Base-by-base conservation (phyloP, 2,329 filamentous ascomycete species). In the Cercospora sojina region DNA sequence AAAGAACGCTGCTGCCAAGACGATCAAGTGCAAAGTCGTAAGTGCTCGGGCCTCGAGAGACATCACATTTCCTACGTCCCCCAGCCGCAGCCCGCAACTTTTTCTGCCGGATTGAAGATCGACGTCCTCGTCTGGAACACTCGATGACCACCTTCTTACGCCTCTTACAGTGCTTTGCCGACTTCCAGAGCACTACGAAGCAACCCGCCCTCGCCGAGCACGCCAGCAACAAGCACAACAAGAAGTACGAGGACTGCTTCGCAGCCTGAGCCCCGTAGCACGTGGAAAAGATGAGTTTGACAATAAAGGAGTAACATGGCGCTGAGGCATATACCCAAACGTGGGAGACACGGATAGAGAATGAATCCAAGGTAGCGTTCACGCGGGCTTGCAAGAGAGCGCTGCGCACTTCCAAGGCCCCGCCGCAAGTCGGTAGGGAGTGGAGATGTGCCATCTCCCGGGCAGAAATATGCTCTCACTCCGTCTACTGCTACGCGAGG, bases 111-210 rank as follows among this genome's bases (percentile, higher is more conserved):
- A 32, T 18, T 25, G 47, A 27, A n/a, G 20, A 23, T 12, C 25
- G 5, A 51, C 12, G 18, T 41, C 7, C 35, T n/a, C 16, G 7
- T n/a, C 7, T 41, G 6, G 6, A 7, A 41, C 35, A 41, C 2
- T 7, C 20, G 47, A 23, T 16, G 47, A 29, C 12, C 13, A 25
- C 5, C 47, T 57, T 16, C 53, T 35, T 32, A 35, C 53, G 3
- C 13, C 32, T 12, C n/a, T n/a, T 8, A 7, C 25, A 60, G 47
- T 93, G 91, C 89, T 90, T 88, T 80, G 86, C 89, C 73, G 91
- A 90, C 31, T 93, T 93, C 82, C 85, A 93, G 73, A 89, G 90
- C 83, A 93, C 91, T 32, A 90, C 89, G 68, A 89, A 90, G 77
- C 87, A 85, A 68, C 88, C 89, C 74, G 88, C 90, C 68, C 86